Evolutionary conservation across 257 asterid species (phyloP).

Genomic region (Sherardia arvensis): DNA sequence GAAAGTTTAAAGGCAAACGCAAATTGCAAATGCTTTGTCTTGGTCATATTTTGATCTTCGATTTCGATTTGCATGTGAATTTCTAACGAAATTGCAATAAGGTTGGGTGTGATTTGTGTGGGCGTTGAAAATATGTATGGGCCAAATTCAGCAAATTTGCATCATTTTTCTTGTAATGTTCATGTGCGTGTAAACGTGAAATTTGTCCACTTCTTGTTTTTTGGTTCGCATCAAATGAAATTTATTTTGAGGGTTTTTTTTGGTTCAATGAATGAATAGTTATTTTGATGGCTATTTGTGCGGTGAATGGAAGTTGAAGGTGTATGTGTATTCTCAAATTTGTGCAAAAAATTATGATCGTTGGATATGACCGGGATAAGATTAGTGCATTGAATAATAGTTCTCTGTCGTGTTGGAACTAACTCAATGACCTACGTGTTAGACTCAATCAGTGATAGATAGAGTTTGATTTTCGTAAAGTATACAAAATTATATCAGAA

Average conservation of each 20-base stretch:
- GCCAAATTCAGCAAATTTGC: background rate
- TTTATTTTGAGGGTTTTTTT: background rate
- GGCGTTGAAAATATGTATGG: background rate
- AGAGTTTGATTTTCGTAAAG: too few relatives aligned
- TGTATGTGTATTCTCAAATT: too few relatives aligned
- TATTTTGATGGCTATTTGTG: too few relatives aligned
- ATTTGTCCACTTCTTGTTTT: background rate
- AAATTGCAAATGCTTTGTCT: background rate
- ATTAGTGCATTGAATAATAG: too few relatives aligned
- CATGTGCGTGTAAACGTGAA: background rate
- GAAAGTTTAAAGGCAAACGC: background rate
- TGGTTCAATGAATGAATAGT: background rate
- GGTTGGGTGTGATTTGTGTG: background rate
- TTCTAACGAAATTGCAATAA: background rate
- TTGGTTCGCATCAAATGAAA: background rate
- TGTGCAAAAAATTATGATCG: too few relatives aligned
- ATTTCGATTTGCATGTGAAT: background rate
- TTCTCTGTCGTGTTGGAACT: too few relatives aligned
- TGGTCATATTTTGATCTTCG: background rate
- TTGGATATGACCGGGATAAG: too few relatives aligned
- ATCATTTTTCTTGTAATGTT: background rate
- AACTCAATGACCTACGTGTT: too few relatives aligned
- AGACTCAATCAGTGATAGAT: too few relatives aligned
- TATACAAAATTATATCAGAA: too few relatives aligned
- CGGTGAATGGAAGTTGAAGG: too few relatives aligned